phyloP scores from a whole-genome alignment of 2,329 filamentous ascomycete species.

The Scopulariopsis brevicaulis region DNA sequence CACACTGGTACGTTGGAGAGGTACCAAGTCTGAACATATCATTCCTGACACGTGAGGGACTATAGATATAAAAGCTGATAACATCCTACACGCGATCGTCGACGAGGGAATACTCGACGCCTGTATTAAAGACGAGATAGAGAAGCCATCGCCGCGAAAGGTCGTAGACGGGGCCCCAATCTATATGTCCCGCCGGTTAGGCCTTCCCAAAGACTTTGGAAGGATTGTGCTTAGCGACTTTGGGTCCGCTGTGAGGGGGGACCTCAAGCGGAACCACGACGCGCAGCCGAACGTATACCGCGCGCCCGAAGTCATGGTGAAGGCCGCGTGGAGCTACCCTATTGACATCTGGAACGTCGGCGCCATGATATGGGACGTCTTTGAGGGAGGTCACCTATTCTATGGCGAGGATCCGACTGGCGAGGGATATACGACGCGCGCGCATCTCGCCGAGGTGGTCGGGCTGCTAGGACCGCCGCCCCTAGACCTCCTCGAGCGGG shows the following conservation, averaged over 20 bases:
- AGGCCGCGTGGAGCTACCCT: constrained; percentile 17
- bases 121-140: constrained; percentile 7
- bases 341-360: constrained; percentile 16
- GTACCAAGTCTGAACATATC: not conserved
- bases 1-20: constrained; percentile 27
- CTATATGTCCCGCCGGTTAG: constrained; percentile 11
- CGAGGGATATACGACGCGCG: constrained; percentile 12
- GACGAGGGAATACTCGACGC: constrained; percentile 8
- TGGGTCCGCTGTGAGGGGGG: constrained; percentile 15
- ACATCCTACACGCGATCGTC: constrained; percentile 18
- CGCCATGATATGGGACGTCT: constrained; percentile 17
- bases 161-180: constrained; percentile 12
- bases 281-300: constrained; percentile 18
- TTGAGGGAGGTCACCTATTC: constrained; percentile 15
- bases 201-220: constrained; percentile 11
- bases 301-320: constrained; percentile 18
- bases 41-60: not conserved
- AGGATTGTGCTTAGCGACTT: constrained; percentile 17
- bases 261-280: constrained; percentile 11
- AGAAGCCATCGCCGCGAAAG: constrained; percentile 13
- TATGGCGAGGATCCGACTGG: constrained; percentile 8
- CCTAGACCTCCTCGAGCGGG: constrained; percentile 12
- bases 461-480: constrained; percentile 16
- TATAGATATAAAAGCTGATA: constrained; percentile 28
- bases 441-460: constrained; percentile 17